phyloP scores from a whole-genome alignment of 169 alveolate species.

The Amoebophrya sp. region DNA sequence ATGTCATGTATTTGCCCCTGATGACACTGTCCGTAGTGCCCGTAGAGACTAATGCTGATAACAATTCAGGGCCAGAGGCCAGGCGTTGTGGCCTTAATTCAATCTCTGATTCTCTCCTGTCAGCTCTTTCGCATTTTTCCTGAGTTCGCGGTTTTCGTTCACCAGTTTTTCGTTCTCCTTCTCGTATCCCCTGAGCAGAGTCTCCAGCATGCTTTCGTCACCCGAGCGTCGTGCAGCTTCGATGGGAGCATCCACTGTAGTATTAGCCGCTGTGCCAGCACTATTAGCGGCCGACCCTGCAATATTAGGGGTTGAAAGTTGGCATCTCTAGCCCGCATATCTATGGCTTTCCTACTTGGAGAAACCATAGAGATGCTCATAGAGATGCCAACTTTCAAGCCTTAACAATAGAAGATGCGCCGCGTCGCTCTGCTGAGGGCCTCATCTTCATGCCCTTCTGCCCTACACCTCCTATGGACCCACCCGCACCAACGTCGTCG shows the following conservation, averaged over 20 bases:
- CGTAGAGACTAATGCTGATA: too few relatives aligned
- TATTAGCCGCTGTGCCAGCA: not conserved
- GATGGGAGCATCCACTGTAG: too few relatives aligned
- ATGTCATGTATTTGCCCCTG: too few relatives aligned
- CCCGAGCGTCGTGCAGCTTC: too few relatives aligned
- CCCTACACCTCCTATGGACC: too few relatives aligned
- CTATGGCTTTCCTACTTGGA: not conserved
- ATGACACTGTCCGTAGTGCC: too few relatives aligned
- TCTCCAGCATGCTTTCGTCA: not conserved
- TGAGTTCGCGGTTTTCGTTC: not conserved
- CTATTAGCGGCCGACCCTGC: not conserved
- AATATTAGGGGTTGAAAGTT: not conserved
- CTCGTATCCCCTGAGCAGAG: not conserved
- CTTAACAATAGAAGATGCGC: not conserved
- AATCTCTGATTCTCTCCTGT: too few relatives aligned
- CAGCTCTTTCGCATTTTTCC: not conserved
- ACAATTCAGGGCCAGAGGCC: too few relatives aligned
- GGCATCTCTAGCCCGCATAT: not conserved
- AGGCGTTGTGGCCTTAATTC: too few relatives aligned
- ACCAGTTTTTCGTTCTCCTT: conserved; percentile 12
- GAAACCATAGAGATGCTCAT: not conserved
- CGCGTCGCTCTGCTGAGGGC: too few relatives aligned
- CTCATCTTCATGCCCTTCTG: too few relatives aligned
- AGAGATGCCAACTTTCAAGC: not conserved
- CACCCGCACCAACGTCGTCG: too few relatives aligned